Conservation (phyloP, 768 basidiomycete genomes). For the Leccinum obscurum region DNA sequence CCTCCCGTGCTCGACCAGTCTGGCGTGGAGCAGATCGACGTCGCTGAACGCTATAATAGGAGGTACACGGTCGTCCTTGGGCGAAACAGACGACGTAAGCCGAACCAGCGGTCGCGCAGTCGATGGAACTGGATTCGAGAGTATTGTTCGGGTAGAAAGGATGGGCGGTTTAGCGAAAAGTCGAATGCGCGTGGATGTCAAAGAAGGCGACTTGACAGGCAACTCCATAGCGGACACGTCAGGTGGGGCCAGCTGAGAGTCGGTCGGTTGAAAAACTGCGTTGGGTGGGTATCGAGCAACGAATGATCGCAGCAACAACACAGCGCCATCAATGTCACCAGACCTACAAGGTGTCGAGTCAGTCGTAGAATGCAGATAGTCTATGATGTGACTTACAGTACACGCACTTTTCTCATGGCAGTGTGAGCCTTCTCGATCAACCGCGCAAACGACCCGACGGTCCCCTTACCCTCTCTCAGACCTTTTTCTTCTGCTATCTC, state of each 20-base stretch:
- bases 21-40: conserved; percentile 76
- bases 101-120: conserved; percentile 66
- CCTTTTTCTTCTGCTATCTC: conserved; percentile 42
- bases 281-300: conserved; percentile 62
- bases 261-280: conserved; percentile 41
- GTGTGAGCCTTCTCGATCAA: conserved; percentile 68
- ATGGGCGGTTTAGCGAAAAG: conserved; percentile 45
- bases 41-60: conserved; percentile 78
- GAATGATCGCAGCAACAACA: conserved; percentile 62
- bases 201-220: not conserved
- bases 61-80: conserved; percentile 78
- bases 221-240: not conserved
- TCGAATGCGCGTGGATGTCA: conserved; percentile 8
- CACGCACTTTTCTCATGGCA: conserved; percentile 63
- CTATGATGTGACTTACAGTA: conserved; percentile 49
- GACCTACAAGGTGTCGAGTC: conserved; percentile 36
- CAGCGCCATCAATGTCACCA: conserved; percentile 49
- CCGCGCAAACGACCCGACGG: conserved; percentile 37
- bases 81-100: conserved; percentile 53
- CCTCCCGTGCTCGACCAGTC: conserved; percentile 50
- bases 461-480: conserved; percentile 25
- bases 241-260: not conserved
- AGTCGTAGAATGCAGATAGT: conserved; percentile 4
- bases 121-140: conserved; percentile 32
- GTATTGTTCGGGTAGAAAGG: conserved; percentile 58